Conservation (phyloP, 805 yeast genomes). For the Spathaspora boniae region DNA sequence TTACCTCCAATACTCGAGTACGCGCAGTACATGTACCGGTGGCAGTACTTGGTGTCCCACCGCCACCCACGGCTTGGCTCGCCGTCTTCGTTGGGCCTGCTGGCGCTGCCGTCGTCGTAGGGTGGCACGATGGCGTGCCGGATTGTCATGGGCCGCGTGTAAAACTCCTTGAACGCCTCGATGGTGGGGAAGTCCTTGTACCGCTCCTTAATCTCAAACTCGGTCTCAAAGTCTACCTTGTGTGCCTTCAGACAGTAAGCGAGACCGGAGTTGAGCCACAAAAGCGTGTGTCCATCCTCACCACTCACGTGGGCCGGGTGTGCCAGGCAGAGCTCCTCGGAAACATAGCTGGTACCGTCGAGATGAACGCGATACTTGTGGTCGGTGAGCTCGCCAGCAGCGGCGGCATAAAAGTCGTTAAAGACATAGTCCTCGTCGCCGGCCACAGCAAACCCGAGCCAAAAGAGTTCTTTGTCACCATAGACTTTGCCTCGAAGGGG, state of each 20-base stretch:
- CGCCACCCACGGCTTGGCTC: slow-evolving; percentile 37
- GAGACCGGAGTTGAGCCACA: slow-evolving; percentile 43
- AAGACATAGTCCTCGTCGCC: slow-evolving; percentile 25
- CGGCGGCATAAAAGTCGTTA: slow-evolving; percentile 19
- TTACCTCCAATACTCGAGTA: slow-evolving; percentile 55
- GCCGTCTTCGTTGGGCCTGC: too few species aligned
- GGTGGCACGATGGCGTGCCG: neutral
- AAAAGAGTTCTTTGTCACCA: slow-evolving; percentile 28
- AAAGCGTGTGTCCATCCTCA: slow-evolving; percentile 22
- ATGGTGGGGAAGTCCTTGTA: neutral
- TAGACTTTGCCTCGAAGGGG: slow-evolving; percentile 18
- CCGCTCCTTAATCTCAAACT: slow-evolving; percentile 15
- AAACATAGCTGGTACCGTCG: slow-evolving; percentile 12
- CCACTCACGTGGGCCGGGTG: slow-evolving; percentile 41
- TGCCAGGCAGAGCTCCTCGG: slow-evolving; percentile 32
- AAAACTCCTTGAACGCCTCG: neutral
- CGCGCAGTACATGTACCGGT: slow-evolving; percentile 58
- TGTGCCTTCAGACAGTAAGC: slow-evolving; percentile 30
- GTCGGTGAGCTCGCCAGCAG: slow-evolving; percentile 27
- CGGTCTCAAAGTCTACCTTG: slow-evolving; percentile 29
- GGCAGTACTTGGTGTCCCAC: too few species aligned
- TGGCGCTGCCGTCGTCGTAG: too few species aligned
- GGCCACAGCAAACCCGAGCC: slow-evolving; percentile 23
- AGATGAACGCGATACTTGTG: slow-evolving; percentile 17
- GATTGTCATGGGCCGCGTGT: neutral